Conservation (phyloP, 192 early-diverging fungal species). For the Backusella sp. region DNA sequence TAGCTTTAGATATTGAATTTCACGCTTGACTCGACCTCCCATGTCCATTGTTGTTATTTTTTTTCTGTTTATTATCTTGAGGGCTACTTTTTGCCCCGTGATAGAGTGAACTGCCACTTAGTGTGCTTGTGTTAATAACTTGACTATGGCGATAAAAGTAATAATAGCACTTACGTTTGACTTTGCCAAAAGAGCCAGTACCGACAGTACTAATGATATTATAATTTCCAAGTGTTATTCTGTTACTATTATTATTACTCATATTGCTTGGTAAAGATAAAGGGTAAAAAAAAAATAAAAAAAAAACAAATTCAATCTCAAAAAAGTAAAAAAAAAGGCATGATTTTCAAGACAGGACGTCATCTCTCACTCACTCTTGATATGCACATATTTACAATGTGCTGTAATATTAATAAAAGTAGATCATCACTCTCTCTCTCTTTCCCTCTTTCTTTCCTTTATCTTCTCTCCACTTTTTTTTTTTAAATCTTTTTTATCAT, state of each 20-base stretch:
- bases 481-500: not conserved
- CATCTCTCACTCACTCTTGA: not conserved
- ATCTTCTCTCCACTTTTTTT: not conserved
- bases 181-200: constrained; percentile 97
- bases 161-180: constrained; percentile 76
- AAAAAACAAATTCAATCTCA: not conserved
- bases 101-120: constrained; percentile 95
- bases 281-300: not conserved
- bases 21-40: constrained; percentile 92
- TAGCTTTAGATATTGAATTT: constrained; percentile 95
- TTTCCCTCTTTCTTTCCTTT: not conserved
- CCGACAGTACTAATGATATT: constrained; percentile 95
- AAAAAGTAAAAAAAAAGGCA: not conserved
- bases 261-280: not conserved
- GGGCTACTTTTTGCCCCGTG: constrained; percentile 93
- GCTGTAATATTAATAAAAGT: not conserved
- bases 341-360: not conserved
- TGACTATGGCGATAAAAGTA: not conserved
- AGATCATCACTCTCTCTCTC: not conserved
- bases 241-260: constrained; percentile 12
- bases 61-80: constrained; percentile 94
- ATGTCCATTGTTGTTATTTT: constrained; percentile 94
- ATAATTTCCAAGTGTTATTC: constrained; percentile 80
- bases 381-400: not conserved
- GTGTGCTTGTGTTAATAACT: not conserved